phyloP scores from a whole-genome alignment of 2,329 filamentous ascomycete genomes.

The Scolecobasidium constrictum region DNA sequence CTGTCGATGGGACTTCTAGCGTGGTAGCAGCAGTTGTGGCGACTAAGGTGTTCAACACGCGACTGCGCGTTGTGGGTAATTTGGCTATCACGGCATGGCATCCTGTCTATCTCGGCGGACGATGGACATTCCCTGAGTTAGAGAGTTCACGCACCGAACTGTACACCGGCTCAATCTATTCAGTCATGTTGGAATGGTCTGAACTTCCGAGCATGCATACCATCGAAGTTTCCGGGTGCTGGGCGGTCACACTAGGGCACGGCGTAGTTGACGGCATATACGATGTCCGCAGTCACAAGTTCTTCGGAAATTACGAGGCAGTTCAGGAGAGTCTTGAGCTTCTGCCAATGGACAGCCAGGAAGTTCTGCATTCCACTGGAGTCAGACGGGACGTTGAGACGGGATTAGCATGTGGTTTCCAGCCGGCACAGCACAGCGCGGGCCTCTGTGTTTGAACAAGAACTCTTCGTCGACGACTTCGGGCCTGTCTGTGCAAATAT shows the following conservation, averaged over 20 bases:
- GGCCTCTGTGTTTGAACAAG: too few relatives aligned
- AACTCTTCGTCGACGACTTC: too few relatives aligned
- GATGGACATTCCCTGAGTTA: constrained; percentile 39
- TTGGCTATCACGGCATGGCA: constrained; percentile 51
- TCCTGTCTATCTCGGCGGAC: constrained; percentile 34
- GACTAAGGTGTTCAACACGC: constrained; percentile 30
- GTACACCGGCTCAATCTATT: constrained; percentile 46
- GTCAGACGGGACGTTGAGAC: not conserved
- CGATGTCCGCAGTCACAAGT: constrained; percentile 40
- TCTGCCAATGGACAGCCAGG: not conserved
- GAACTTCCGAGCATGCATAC: constrained; percentile 37
- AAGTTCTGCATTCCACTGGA: not conserved
- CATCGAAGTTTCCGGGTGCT: constrained; percentile 29
- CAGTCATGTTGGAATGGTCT: constrained; percentile 42
- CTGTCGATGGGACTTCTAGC: constrained; percentile 37
- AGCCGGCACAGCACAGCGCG: not conserved
- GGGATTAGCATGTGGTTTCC: constrained; percentile 2
- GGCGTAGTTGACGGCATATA: constrained; percentile 29
- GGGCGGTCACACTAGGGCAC: constrained; percentile 50
- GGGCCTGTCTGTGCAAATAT: too few relatives aligned
- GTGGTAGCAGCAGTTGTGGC: constrained; percentile 43
- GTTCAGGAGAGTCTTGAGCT: constrained; percentile 2
- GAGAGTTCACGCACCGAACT: constrained; percentile 20
- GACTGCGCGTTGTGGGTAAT: constrained; percentile 35
- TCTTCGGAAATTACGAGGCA: constrained; percentile 41